Evolutionary conservation across 2,329 filamentous ascomycete species (phyloP).

Genomic region (Nothophoma quercina): DNA sequence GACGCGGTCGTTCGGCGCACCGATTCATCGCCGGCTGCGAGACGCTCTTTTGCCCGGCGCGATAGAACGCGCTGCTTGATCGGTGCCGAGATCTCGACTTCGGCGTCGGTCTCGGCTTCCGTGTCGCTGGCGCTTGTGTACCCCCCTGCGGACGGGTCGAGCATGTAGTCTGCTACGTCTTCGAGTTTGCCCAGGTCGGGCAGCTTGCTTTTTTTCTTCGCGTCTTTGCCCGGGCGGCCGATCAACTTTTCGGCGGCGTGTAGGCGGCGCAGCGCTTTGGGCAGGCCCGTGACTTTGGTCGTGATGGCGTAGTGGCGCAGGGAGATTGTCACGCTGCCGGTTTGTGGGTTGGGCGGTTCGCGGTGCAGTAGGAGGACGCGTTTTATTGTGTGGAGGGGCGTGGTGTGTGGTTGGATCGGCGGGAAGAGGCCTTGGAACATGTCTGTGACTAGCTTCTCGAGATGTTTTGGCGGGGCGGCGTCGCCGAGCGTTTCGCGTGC

Average conservation of each 20-base stretch:
- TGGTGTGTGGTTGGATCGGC: conserved; percentile 90
- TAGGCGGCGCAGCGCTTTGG: conserved; percentile 81
- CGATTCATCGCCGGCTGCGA: conserved; percentile 51
- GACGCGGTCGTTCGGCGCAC: conserved; percentile 40
- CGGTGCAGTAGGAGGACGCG: conserved; percentile 90
- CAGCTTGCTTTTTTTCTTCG: conserved; percentile 68
- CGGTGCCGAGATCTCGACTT: conserved; percentile 79
- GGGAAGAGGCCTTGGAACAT: conserved; percentile 97
- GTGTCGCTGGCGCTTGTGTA: conserved; percentile 95
- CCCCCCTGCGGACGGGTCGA: conserved; percentile 77
- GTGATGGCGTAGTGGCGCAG: conserved; percentile 95
- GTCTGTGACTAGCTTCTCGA: conserved; percentile 90
- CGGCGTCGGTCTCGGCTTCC: conserved; percentile 91
- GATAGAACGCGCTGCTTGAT: conserved; percentile 69
- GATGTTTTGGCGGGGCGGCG: conserved; percentile 84
- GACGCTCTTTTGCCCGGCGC: conserved; percentile 58
- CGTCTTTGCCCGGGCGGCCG: conserved; percentile 55
- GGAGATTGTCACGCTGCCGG: conserved; percentile 76
- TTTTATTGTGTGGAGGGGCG: conserved; percentile 89
- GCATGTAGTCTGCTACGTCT: conserved; percentile 93
- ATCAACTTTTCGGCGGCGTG: conserved; percentile 85
- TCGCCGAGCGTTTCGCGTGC: conserved; percentile 42
- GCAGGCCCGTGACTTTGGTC: conserved; percentile 83
- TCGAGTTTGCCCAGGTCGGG: conserved; percentile 91
- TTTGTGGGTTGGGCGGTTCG: conserved; percentile 60